Evolutionary conservation across 2,329 filamentous ascomycete species (phyloP).

Genomic region (Phyllosticta capitalensis): DNA sequence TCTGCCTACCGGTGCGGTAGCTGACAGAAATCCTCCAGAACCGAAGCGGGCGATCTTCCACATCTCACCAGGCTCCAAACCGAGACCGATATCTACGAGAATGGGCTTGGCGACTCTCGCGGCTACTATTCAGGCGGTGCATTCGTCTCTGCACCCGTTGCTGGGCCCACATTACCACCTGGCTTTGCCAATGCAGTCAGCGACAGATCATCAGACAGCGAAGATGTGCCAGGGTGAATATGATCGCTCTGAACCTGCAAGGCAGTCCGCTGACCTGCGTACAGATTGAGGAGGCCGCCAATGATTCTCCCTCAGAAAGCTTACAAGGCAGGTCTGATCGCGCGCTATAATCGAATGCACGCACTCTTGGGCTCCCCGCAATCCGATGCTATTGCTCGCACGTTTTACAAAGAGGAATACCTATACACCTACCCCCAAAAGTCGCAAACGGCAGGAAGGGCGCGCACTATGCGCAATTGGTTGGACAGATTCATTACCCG

Average conservation of each 20-base stretch:
- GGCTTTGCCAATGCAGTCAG: background rate
- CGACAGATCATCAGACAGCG: slow-evolving; percentile 12
- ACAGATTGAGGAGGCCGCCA: slow-evolving; percentile 13
- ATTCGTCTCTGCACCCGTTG: slow-evolving; percentile 55
- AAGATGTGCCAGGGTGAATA: background rate
- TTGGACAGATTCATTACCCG: background rate
- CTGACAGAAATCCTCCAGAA: slow-evolving; percentile 39
- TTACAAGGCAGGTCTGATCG: background rate
- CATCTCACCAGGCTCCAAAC: slow-evolving; percentile 44
- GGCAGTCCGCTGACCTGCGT: background rate
- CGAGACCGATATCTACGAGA: slow-evolving; percentile 35
- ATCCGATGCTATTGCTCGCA: background rate
- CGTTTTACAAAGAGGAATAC: background rate
- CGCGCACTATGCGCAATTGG: background rate
- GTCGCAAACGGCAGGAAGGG: slow-evolving; percentile 33
- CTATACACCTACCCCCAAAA: slow-evolving; percentile 16
- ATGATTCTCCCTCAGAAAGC: background rate
- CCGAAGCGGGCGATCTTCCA: slow-evolving; percentile 66
- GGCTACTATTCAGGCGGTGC: slow-evolving; percentile 71
- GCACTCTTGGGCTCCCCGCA: background rate
- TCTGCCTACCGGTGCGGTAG: background rate
- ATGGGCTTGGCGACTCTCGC: slow-evolving; percentile 43
- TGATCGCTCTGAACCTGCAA: background rate
- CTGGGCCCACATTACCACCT: slow-evolving; percentile 15
- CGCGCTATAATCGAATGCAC: background rate